These are phyloP conservation scores for Hypoxylon cercidicola DNA, from an alignment of 495 filamentous ascomycete genomes.

Conservation along the genomic window DNA sequence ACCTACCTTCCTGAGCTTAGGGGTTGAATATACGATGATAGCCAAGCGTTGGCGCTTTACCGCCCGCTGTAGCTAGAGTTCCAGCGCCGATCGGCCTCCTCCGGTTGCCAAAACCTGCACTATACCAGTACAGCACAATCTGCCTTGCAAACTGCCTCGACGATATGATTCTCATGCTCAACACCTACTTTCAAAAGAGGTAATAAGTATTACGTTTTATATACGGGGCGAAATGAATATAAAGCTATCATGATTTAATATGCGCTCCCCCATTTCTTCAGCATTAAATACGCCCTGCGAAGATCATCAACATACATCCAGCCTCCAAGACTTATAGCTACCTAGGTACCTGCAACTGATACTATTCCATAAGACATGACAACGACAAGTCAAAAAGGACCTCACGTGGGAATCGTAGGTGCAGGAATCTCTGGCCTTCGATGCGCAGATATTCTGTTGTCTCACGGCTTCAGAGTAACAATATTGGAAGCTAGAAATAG, in stretches of 20 bases:
- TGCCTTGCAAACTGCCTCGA: conserved; percentile 20
- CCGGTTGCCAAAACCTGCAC: not conserved
- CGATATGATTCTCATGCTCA: conserved; percentile 4
- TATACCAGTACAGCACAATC: conserved; percentile 5
- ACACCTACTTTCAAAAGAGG: not conserved
- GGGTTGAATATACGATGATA: too few species aligned
- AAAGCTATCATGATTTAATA: conserved; percentile 1
- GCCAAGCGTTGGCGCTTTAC: too few species aligned
- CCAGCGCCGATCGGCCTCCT: conserved; percentile 1
- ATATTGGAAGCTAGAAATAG: conserved; percentile 77
- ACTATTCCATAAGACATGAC: not conserved
- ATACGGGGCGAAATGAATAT: not conserved
- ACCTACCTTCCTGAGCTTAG: too few species aligned
- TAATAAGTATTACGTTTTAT: not conserved
- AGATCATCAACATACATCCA: not conserved
- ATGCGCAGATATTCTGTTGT: conserved; percentile 74
- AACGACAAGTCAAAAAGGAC: conserved; percentile 35
- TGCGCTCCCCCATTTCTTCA: not conserved
- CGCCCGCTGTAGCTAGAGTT: not conserved
- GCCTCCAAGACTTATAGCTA: not conserved
- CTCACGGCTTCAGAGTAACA: conserved; percentile 73
- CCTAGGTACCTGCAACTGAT: not conserved
- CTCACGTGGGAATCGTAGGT: conserved; percentile 72
- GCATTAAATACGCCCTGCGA: not conserved
- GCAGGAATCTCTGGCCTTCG: conserved; percentile 76